A percentile compares a stretch with the other conserved stretches of the same genome.
These are phyloP conservation scores for Chaetomium cochliodes DNA, from an alignment of 495 filamentous ascomycete genomes.

Conservation along the genomic window DNA sequence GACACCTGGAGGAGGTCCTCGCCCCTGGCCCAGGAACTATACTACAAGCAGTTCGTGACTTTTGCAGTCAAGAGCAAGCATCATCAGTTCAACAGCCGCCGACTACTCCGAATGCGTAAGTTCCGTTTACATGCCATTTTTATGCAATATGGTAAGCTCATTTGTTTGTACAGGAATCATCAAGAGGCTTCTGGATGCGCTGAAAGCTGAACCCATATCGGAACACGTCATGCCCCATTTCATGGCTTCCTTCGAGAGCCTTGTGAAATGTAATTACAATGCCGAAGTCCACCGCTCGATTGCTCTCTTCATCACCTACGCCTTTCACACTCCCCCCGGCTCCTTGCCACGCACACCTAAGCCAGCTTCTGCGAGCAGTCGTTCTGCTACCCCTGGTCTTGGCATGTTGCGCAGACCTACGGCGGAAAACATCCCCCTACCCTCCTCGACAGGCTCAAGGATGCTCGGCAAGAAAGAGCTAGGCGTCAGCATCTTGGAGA, in stretches of 20 bases:
- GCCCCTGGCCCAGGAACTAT: slow-evolving; percentile 70
- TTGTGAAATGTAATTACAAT: slow-evolving; percentile 76
- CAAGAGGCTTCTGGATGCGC: slow-evolving; percentile 81
- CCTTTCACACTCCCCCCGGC: slow-evolving; percentile 65
- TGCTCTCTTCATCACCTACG: slow-evolving; percentile 89
- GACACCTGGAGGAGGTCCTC: slow-evolving; percentile 86
- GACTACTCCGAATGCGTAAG: slow-evolving; percentile 88
- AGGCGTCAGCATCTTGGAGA: slow-evolving; percentile 70
- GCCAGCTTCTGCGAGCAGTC: slow-evolving; percentile 38
- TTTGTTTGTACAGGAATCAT: slow-evolving; percentile 64
- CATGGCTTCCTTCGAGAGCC: slow-evolving; percentile 68
- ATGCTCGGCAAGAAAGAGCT: slow-evolving; percentile 58
- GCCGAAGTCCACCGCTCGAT: slow-evolving; percentile 82
- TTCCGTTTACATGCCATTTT: slow-evolving; percentile 20
- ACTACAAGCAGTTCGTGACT: slow-evolving; percentile 84
- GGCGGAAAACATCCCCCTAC: slow-evolving; percentile 27
- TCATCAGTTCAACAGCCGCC: slow-evolving; percentile 84
- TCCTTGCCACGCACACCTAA: slow-evolving; percentile 55
- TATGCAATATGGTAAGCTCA: slow-evolving; percentile 22
- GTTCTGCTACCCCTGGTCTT: slow-evolving; percentile 40
- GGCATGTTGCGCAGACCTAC: slow-evolving; percentile 33
- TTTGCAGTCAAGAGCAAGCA: slow-evolving; percentile 85
- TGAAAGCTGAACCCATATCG: slow-evolving; percentile 79
- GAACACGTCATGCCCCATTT: slow-evolving; percentile 69
- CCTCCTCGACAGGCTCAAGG: slow-evolving; percentile 26